Percentiles rank a stretch among this genome's conserved stretches.
phyloP scores from a whole-genome alignment of 345 rosid species.

The Hevea brasiliensis region DNA sequence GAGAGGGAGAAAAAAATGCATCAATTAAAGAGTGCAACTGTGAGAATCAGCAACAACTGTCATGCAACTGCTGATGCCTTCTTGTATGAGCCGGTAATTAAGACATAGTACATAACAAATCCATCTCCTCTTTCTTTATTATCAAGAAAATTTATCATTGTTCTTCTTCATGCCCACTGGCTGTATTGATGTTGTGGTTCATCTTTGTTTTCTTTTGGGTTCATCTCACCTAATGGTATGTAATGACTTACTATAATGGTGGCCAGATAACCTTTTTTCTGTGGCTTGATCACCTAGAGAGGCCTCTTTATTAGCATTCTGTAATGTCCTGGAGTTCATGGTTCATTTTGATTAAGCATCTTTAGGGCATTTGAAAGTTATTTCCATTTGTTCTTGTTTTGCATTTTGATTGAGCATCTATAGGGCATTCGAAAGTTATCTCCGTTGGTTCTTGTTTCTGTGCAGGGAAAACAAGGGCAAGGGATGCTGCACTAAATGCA shows the following conservation, averaged over 20 bases:
- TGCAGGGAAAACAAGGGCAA: constrained; percentile 89
- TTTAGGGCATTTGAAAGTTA: neutral
- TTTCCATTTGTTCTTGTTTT: constrained; percentile 3
- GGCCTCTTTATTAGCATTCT: neutral
- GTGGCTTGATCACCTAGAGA: constrained; percentile 4
- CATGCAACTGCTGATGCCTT: too few species aligned
- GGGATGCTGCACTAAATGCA: constrained; percentile 98
- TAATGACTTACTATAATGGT: neutral
- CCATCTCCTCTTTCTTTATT: too few species aligned
- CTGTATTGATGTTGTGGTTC: too few species aligned
- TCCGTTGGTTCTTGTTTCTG: neutral
- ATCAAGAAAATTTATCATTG: too few species aligned
- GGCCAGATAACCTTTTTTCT: constrained; percentile 8
- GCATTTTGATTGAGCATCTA: neutral
- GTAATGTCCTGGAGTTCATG: neutral
- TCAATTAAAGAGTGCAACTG: too few species aligned
- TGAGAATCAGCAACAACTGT: too few species aligned
- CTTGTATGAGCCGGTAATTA: too few species aligned
- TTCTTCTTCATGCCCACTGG: too few species aligned
- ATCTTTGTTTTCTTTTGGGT: too few species aligned
- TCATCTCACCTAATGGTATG: too few species aligned
- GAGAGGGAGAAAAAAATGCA: too few species aligned
- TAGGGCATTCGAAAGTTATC: neutral
- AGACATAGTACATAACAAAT: too few species aligned
- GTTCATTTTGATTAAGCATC: neutral